phyloP scores from a whole-genome alignment of 106 monocot genomes.

The Allium sativum region DNA sequence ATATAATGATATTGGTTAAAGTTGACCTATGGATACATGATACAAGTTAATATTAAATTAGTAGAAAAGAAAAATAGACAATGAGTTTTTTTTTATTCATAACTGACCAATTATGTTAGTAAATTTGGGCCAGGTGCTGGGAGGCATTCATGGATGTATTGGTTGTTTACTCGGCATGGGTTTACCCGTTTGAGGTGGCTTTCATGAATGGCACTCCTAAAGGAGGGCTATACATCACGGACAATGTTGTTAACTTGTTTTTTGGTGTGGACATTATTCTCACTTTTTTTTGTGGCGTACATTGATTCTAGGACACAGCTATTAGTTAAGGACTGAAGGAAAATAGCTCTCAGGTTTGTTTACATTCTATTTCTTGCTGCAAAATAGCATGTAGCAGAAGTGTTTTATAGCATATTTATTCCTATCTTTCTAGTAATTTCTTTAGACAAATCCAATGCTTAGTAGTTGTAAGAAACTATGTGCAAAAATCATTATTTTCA shows the following conservation, averaged over 20 bases:
- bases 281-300: conserved; percentile 81
- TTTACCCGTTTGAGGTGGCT: conserved; percentile 87
- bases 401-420: no score
- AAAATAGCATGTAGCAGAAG: no score
- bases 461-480: no score
- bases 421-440: no score
- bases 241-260: conserved; percentile 57
- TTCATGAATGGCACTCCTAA: conserved; percentile 50
- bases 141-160: conserved; percentile 81
- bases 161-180: conserved; percentile 85
- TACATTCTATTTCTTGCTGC: neutral
- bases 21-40: conserved; percentile 54
- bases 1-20: no score
- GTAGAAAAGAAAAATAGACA: no score
- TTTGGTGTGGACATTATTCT: conserved; percentile 74
- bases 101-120: no score
- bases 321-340: conserved; percentile 49
- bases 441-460: no score
- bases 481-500: no score
- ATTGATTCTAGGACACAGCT: conserved; percentile 69
- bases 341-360: conserved; percentile 67
- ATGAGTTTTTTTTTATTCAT: no score
- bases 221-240: conserved; percentile 49
- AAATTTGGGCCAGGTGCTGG: conserved; percentile 56
- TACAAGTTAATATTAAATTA: conserved; percentile 8